Evolutionary conservation across 78 protist genomes (phyloP).

Genomic region (slime mould (Dictyostelium discoideum)): DNA sequence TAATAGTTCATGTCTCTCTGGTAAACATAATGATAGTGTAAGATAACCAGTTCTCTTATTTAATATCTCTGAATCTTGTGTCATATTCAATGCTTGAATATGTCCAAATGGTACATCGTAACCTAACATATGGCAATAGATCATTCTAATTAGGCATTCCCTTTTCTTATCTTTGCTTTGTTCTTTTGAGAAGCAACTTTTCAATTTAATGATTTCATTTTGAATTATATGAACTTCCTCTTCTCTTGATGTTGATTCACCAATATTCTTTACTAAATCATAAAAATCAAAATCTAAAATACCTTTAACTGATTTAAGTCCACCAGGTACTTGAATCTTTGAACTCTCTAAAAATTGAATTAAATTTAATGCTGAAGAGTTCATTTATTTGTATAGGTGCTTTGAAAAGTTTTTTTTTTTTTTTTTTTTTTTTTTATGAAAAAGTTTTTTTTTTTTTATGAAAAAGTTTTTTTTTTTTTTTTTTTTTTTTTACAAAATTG

Average conservation of each 20-base stretch:
- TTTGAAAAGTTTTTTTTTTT: not conserved
- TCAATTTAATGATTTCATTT: conserved; percentile 36
- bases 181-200: conserved; percentile 45
- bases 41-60: conserved; percentile 82
- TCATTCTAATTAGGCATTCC: conserved; percentile 81
- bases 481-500: too few species aligned
- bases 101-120: conserved; percentile 79
- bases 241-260: conserved; percentile 66
- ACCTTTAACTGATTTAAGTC: conserved; percentile 34
- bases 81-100: conserved; percentile 76
- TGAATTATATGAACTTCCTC: conserved; percentile 56
- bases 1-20: conserved; percentile 72
- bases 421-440: not conserved
- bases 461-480: too few species aligned
- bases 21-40: conserved; percentile 72
- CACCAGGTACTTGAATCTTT: conserved; percentile 45
- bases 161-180: conserved; percentile 33
- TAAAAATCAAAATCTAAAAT: conserved; percentile 73
- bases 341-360: conserved; percentile 33
- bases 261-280: conserved; percentile 59
- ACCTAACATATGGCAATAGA: conserved; percentile 84
- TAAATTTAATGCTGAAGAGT: not conserved
- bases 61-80: conserved; percentile 53
- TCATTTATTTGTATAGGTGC: not conserved
- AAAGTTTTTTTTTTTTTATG: too few species aligned